A percentile compares a stretch with the other conserved stretches of the same genome.
phyloP scores from a whole-genome alignment of 352 stramenopile species.

The Phytophthora podocarpi region DNA sequence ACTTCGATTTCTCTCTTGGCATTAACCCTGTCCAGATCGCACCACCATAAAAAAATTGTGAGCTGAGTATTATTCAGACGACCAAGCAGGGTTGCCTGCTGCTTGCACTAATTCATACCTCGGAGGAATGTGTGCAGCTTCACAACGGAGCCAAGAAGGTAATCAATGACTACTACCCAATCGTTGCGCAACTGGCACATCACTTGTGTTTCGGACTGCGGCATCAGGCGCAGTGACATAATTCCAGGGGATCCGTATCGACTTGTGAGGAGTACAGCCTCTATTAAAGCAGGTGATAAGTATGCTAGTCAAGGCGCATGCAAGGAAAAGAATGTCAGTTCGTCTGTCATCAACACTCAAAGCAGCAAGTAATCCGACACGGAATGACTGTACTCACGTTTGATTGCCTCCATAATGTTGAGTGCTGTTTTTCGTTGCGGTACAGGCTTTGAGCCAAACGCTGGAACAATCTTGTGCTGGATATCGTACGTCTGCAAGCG shows the following conservation, averaged over 20 bases:
- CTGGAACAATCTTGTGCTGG: conserved; percentile 60
- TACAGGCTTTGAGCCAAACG: conserved; percentile 65
- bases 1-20: conserved; percentile 24
- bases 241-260: conserved; percentile 38
- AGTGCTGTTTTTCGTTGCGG: conserved; percentile 52
- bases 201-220: conserved; percentile 43
- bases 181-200: conserved; percentile 75
- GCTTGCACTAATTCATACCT: conserved; percentile 27
- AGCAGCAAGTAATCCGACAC: not conserved
- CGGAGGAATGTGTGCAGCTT: conserved; percentile 67
- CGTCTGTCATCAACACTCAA: not conserved
- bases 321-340: conserved; percentile 8
- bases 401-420: conserved; percentile 55
- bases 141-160: conserved; percentile 34
- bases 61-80: not conserved
- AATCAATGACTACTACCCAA: conserved; percentile 70
- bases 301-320: conserved; percentile 22
- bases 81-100: not conserved
- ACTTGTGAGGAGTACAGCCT: conserved; percentile 36
- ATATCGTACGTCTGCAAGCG: conserved; percentile 65
- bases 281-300: conserved; percentile 34
- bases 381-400: conserved; percentile 35
- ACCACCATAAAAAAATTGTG: not conserved
- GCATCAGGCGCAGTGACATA: conserved; percentile 48
- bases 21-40: conserved; percentile 11